Conservation (phyloP, 306 rosid species). For the Sicyos edulis region DNA sequence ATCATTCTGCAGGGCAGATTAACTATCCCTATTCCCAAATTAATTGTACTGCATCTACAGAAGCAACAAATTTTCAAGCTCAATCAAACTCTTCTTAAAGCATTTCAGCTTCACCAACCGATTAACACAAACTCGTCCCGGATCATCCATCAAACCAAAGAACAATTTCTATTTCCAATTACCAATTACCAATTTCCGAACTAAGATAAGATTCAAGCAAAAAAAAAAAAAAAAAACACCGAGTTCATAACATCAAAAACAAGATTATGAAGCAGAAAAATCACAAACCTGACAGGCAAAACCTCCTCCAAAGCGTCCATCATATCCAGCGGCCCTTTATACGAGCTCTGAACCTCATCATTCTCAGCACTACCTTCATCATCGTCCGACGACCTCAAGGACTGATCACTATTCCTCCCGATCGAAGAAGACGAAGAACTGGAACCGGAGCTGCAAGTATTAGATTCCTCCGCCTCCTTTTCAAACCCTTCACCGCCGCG, state of each 20-base stretch:
- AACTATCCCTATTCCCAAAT: no score
- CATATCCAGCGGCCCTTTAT: conserved; percentile 48
- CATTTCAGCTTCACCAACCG: not conserved
- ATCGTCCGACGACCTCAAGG: conserved; percentile 42
- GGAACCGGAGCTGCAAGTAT: conserved; percentile 43
- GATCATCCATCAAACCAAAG: not conserved
- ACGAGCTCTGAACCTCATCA: conserved; percentile 78
- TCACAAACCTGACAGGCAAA: conserved; percentile 53
- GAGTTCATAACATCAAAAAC: not conserved
- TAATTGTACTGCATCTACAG: not conserved
- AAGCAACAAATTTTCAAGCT: not conserved
- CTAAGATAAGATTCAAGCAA: not conserved
- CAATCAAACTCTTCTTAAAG: not conserved
- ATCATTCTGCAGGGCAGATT: not conserved
- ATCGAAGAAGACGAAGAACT: conserved; percentile 69
- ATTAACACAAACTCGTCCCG: not conserved
- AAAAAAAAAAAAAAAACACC: not conserved
- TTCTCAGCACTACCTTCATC: conserved; percentile 41
- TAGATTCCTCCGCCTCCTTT: conserved; percentile 23
- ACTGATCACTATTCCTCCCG: conserved; percentile 72
- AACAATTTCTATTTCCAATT: not conserved
- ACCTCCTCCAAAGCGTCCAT: conserved; percentile 77
- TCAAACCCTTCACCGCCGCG: not conserved
- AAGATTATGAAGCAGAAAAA: not conserved
- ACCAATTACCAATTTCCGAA: not conserved